phyloP scores from a whole-genome alignment of 2,329 filamentous ascomycete species.

The Penicillium sumatraense region DNA sequence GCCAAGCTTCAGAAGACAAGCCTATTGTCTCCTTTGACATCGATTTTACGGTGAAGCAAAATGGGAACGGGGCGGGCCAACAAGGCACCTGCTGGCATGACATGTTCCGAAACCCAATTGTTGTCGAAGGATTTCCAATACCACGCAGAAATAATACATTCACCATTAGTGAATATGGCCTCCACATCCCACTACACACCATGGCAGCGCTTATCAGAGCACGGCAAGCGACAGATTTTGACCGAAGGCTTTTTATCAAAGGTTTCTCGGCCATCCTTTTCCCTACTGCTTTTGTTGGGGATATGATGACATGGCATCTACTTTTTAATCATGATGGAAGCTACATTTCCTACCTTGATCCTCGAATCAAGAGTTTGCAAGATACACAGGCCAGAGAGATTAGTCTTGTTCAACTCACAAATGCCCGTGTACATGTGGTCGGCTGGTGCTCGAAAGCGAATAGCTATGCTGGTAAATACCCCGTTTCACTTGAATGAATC shows the following conservation, averaged over 20 bases:
- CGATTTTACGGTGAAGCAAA: background rate
- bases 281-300: constrained; percentile 19
- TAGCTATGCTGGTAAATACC: no score
- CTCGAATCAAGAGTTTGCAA: no score
- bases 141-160: constrained; percentile 14
- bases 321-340: background rate
- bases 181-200: constrained; percentile 32
- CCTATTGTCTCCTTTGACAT: background rate
- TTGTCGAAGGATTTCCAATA: constrained; percentile 39
- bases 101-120: constrained; percentile 33
- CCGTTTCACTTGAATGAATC: no score
- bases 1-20: background rate
- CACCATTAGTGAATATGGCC: constrained; percentile 25
- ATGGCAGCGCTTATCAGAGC: background rate
- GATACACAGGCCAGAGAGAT: no score
- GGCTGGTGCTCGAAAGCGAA: no score
- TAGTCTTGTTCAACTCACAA: no score
- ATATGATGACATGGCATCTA: constrained; percentile 37
- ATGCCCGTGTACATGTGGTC: no score
- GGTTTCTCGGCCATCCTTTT: constrained; percentile 42
- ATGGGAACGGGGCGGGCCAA: background rate
- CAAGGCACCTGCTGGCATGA: constrained; percentile 37
- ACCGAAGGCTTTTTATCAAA: constrained; percentile 36
- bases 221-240: constrained; percentile 27
- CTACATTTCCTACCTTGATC: background rate